Conservation (phyloP, 169 alveolate species). For the Cryptosporidium xiaoi region DNA sequence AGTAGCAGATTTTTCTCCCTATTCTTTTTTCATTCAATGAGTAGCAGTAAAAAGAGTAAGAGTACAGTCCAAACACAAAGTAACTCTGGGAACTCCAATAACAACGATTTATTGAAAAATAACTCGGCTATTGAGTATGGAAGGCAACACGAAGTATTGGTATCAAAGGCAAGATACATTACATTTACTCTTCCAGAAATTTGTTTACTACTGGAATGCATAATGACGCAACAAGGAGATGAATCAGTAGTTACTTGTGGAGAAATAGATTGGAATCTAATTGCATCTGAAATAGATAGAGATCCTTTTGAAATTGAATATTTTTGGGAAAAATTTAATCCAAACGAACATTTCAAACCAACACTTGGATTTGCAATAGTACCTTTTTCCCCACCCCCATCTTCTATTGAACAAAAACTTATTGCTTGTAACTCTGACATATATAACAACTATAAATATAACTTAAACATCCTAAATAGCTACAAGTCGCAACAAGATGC, state of each 20-base stretch:
- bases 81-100: too few relatives aligned
- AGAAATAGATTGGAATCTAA: slow-evolving; percentile 42
- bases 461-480: slow-evolving; percentile 17
- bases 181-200: slow-evolving; percentile 47
- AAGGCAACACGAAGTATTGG: slow-evolving; percentile 29
- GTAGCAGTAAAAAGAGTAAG: too few relatives aligned
- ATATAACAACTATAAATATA: background rate
- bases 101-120: too few relatives aligned
- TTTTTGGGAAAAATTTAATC: slow-evolving; percentile 49
- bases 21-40: too few relatives aligned
- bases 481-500: background rate
- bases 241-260: slow-evolving; percentile 40
- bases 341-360: slow-evolving; percentile 40
- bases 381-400: slow-evolving; percentile 6
- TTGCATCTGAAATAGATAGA: slow-evolving; percentile 37
- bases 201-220: slow-evolving; percentile 13
- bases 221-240: slow-evolving; percentile 70
- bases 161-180: slow-evolving; percentile 15
- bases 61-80: too few relatives aligned
- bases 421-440: slow-evolving; percentile 1
- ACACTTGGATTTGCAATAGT: slow-evolving; percentile 54
- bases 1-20: too few relatives aligned
- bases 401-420: slow-evolving; percentile 13
- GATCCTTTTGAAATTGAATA: slow-evolving; percentile 63
- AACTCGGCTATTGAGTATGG: background rate